Evolutionary conservation across 2,329 filamentous ascomycete genomes (phyloP).

Genomic region (Talaromyces verruculosus): DNA sequence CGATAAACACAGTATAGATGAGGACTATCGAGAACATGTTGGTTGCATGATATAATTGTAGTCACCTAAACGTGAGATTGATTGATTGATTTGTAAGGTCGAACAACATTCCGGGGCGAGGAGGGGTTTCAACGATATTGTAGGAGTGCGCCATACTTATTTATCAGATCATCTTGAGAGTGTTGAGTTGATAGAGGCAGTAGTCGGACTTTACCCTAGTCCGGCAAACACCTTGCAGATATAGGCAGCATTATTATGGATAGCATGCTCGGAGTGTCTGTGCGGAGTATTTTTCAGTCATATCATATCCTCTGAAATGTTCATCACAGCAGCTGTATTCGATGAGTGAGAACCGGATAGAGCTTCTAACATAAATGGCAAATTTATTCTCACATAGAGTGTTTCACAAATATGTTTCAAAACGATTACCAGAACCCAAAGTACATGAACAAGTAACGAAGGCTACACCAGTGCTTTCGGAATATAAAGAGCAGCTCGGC

Average conservation of each 20-base stretch:
- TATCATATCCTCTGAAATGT: neutral
- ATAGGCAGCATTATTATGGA: neutral
- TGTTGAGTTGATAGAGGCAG: neutral
- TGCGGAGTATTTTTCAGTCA: conserved; percentile 1
- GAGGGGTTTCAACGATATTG: neutral
- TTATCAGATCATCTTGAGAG: neutral
- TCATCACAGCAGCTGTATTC: neutral
- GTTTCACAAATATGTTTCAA: neutral
- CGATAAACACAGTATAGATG: neutral
- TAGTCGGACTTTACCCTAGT: conserved; percentile 7
- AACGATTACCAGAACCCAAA: too few relatives aligned
- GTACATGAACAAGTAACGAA: too few relatives aligned
- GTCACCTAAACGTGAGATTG: neutral
- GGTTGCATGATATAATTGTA: neutral
- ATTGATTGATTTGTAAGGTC: neutral
- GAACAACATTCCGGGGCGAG: neutral
- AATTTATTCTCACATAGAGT: neutral
- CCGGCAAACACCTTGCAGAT: neutral
- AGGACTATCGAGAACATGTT: neutral
- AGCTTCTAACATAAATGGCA: too few relatives aligned
- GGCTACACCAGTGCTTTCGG: neutral
- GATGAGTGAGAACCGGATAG: neutral
- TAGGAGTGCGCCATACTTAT: neutral
- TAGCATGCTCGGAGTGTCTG: conserved; percentile 5
- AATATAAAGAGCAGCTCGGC: neutral